Conservation (phyloP, 2,329 filamentous ascomycete genomes). For the Neofusicoccum cordaticola region DNA sequence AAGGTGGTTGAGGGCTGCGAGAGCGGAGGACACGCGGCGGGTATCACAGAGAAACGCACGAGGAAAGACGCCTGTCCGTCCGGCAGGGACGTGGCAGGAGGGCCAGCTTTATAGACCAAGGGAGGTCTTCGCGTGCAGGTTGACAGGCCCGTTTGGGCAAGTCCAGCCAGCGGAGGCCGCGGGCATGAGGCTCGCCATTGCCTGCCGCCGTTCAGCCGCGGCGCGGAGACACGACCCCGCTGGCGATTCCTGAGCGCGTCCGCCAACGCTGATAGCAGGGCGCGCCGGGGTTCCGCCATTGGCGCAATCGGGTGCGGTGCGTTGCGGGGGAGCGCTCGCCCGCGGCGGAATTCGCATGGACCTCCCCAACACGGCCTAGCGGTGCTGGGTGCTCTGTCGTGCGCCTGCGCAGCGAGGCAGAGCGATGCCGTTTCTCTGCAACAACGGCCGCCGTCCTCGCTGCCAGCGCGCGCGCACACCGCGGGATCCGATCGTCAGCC, state of each 20-base stretch:
- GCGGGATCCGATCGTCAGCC: not conserved
- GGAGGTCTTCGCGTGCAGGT: not conserved
- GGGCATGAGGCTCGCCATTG: not conserved
- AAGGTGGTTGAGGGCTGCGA: not conserved
- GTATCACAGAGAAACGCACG: conserved; percentile 4
- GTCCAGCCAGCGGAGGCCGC: conserved; percentile 9
- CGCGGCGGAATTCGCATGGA: conserved; percentile 1
- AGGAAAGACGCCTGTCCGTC: too few relatives aligned
- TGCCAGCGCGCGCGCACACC: not conserved
- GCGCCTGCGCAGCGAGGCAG: too few relatives aligned
- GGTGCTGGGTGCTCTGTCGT: too few relatives aligned
- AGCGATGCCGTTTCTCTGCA: too few relatives aligned
- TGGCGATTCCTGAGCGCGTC: not conserved
- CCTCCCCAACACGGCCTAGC: not conserved
- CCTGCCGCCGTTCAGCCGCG: not conserved
- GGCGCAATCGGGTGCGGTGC: conserved; percentile 2
- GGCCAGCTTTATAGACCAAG: not conserved
- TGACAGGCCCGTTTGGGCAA: not conserved
- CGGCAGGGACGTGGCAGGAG: not conserved
- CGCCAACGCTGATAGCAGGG: not conserved
- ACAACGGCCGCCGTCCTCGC: not conserved
- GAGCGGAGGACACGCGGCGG: not conserved
- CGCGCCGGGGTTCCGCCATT: not conserved
- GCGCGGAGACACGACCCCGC: not conserved
- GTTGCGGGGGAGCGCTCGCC: not conserved